A percentile compares a stretch with the other conserved stretches of the same genome.
These are phyloP conservation scores for Cordyceps pruinosa DNA, from an alignment of 2,329 filamentous ascomycete genomes.

Conservation along the genomic window DNA sequence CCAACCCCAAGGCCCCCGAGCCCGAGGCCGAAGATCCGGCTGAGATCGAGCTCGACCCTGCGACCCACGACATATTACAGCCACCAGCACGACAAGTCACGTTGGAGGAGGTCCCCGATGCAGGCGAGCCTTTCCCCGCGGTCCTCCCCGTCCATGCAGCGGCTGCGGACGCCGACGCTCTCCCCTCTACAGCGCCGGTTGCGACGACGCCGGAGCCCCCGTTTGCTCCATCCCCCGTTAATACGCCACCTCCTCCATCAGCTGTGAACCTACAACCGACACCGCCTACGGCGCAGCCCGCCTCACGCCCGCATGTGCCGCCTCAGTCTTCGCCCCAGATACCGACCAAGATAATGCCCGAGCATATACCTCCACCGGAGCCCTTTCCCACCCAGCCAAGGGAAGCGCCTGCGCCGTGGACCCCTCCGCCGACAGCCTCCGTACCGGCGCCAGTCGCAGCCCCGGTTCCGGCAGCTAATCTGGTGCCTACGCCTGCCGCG, in stretches of 20 bases:
- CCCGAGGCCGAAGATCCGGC: slow-evolving; percentile 14
- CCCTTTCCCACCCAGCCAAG: slow-evolving; percentile 15
- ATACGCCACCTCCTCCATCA: not conserved
- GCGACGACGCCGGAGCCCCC: slow-evolving; percentile 14
- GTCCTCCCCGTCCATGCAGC: slow-evolving; percentile 1
- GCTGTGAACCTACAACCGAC: not conserved
- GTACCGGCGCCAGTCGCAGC: slow-evolving; percentile 10
- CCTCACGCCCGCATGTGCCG: slow-evolving; percentile 19
- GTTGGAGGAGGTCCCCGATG: slow-evolving; percentile 48
- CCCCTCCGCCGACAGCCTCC: slow-evolving; percentile 15
- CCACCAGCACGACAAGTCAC: slow-evolving; percentile 34
- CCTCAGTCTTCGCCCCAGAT: slow-evolving; percentile 24
- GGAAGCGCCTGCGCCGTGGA: slow-evolving; percentile 17
- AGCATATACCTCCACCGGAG: slow-evolving; percentile 19
- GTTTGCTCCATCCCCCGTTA: slow-evolving; percentile 12
- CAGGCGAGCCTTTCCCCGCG: slow-evolving; percentile 25
- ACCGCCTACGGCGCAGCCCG: slow-evolving; percentile 2
- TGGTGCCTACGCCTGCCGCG: slow-evolving; percentile 11
- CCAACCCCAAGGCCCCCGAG: slow-evolving; percentile 66
- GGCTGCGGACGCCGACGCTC: slow-evolving; percentile 20
- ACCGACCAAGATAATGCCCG: slow-evolving; percentile 20
- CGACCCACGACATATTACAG: slow-evolving; percentile 43
- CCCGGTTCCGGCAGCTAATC: slow-evolving; percentile 10
- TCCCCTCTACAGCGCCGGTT: slow-evolving; percentile 20
- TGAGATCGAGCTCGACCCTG: slow-evolving; percentile 48